phyloP scores from a whole-genome alignment of 2,329 filamentous ascomycete genomes.

The Alternaria triticina region DNA sequence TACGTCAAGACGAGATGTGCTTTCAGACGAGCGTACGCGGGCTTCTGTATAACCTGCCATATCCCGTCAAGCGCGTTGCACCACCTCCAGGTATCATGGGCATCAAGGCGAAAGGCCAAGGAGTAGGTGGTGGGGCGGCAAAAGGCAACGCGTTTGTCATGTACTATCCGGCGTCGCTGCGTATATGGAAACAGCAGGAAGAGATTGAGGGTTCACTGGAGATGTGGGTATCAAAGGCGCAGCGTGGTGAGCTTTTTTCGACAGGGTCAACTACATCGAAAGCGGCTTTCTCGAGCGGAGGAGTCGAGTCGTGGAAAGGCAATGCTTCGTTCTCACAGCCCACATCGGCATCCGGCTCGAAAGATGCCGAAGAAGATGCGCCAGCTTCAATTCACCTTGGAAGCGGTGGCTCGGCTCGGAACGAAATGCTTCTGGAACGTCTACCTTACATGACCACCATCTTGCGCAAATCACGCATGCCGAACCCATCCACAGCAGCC shows the following conservation, averaged over 20 bases:
- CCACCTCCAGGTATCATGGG: slow-evolving; percentile 48
- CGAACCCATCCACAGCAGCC: slow-evolving; percentile 25
- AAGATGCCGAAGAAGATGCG: slow-evolving; percentile 18
- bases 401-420: slow-evolving; percentile 67
- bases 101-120: slow-evolving; percentile 38
- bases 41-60: slow-evolving; percentile 81
- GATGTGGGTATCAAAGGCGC: slow-evolving; percentile 67
- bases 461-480: slow-evolving; percentile 41
- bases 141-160: slow-evolving; percentile 77
- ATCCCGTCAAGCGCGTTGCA: slow-evolving; percentile 74
- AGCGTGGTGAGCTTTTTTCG: slow-evolving; percentile 47
- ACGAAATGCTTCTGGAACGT: slow-evolving; percentile 81
- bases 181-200: slow-evolving; percentile 82
- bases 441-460: slow-evolving; percentile 85
- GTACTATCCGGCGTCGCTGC: slow-evolving; percentile 87
- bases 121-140: slow-evolving; percentile 17
- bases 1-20: slow-evolving; percentile 91
- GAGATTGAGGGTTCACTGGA: slow-evolving; percentile 79
- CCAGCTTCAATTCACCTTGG: slow-evolving; percentile 56
- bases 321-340: slow-evolving; percentile 23
- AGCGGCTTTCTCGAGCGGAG: slow-evolving; percentile 36
- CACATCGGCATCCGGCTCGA: slow-evolving; percentile 9
- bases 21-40: slow-evolving; percentile 92
- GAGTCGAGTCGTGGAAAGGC: slow-evolving; percentile 49
- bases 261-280: slow-evolving; percentile 34